These are phyloP conservation scores for Przewalskia tangutica DNA, from an alignment of 257 asterid species.

Conservation along the genomic window DNA sequence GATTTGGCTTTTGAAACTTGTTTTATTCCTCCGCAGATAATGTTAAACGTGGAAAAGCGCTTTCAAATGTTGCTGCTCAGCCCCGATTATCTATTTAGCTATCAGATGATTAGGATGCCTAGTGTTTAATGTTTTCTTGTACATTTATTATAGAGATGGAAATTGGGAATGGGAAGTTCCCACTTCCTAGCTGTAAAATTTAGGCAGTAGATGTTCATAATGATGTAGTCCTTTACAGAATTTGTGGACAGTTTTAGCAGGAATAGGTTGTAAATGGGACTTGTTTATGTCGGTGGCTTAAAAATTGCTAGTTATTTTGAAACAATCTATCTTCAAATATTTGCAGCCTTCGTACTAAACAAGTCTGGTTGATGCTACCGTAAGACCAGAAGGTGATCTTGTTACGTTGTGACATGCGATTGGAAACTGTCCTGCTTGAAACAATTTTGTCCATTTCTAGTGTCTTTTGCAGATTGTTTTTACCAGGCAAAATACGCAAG, in stretches of 20 bases:
- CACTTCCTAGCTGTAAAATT: slow-evolving; percentile 34
- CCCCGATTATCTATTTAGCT: slow-evolving; percentile 1
- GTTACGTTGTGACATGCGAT: background rate
- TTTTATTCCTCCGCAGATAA: background rate
- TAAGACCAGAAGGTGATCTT: background rate
- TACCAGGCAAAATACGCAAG: no score
- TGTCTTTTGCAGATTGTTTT: no score
- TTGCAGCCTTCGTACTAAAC: background rate
- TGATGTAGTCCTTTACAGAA: slow-evolving; percentile 37
- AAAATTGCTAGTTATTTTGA: background rate
- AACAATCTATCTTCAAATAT: background rate
- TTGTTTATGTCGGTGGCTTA: background rate
- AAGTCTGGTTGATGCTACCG: background rate
- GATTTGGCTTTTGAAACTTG: background rate
- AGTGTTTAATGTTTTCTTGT: slow-evolving; percentile 18
- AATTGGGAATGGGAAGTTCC: slow-evolving; percentile 25
- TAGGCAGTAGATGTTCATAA: slow-evolving; percentile 55
- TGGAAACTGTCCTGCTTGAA: background rate
- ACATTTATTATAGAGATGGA: slow-evolving; percentile 25
- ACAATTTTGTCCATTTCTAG: background rate
- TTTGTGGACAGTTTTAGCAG: background rate
- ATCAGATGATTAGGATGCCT: slow-evolving; percentile 10
- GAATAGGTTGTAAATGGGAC: slow-evolving; percentile 12
- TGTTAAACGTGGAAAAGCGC: slow-evolving; percentile 9
- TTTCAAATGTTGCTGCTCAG: slow-evolving; percentile 13